phyloP scores from a whole-genome alignment of 305 asterid species.

The Ajuga reptans region DNA sequence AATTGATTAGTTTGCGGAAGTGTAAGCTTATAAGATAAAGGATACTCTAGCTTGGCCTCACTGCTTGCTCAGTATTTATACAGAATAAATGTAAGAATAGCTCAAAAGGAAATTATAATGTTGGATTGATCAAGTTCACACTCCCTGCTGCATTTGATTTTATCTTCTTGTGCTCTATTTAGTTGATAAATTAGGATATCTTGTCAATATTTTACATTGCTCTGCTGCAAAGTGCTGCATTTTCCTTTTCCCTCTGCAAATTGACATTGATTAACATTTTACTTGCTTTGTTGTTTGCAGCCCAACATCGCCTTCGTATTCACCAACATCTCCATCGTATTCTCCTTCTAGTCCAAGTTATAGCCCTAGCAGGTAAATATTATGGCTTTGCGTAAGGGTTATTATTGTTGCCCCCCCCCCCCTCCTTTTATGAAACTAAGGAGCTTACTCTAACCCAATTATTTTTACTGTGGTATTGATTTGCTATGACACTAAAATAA shows the following conservation, averaged over 20 bases:
- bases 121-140: conserved; percentile 13
- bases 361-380: conserved; percentile 85
- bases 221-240: neutral
- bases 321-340: conserved; percentile 87
- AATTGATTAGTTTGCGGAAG: neutral
- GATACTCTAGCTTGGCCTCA: neutral
- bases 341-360: conserved; percentile 92
- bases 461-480: neutral
- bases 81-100: neutral
- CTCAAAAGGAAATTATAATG: neutral
- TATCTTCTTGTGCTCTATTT: neutral
- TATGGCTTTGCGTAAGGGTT: neutral
- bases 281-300: conserved; percentile 42
- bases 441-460: neutral
- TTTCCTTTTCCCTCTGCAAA: neutral
- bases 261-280: neutral
- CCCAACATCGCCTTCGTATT: conserved; percentile 90
- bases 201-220: neutral
- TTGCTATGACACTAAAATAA: neutral
- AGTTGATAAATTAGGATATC: neutral
- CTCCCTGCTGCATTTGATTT: conserved; percentile 2
- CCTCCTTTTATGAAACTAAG: neutral
- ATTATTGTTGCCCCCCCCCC: neutral
- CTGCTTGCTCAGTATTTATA: neutral
- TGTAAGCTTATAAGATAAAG: neutral